Conservation (phyloP, 306 rosid species). For the Cotoneaster glaucophyllus region DNA sequence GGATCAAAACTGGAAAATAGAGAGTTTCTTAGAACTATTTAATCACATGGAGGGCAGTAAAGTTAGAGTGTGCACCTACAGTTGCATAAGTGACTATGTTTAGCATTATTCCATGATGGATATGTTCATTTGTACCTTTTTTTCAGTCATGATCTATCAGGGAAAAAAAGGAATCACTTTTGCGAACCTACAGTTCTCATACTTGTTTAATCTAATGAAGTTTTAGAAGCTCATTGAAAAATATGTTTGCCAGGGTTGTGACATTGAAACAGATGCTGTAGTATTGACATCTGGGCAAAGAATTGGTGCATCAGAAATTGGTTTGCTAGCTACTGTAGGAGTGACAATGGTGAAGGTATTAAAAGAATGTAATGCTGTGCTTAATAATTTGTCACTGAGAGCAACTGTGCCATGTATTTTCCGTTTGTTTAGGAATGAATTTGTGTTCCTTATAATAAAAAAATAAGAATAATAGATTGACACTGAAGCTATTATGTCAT, state of each 20-base stretch:
- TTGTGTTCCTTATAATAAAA: not conserved
- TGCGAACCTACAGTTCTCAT: not conserved
- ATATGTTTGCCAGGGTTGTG: slow-evolving; percentile 56
- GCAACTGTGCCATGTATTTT: slow-evolving; percentile 24
- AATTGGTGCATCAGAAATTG: slow-evolving; percentile 83
- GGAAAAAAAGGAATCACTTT: not conserved
- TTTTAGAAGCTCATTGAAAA: slow-evolving; percentile 4
- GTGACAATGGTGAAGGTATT: slow-evolving; percentile 69
- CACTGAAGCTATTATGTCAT: slow-evolving; percentile 14
- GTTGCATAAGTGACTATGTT: not conserved
- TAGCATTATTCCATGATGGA: not conserved
- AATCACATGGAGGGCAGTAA: too few relatives aligned
- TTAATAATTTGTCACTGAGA: not conserved
- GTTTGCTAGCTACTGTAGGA: slow-evolving; percentile 88
- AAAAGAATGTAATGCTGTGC: slow-evolving; percentile 3
- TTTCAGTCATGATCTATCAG: not conserved
- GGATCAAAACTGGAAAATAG: not conserved
- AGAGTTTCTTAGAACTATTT: not conserved
- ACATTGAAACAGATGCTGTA: slow-evolving; percentile 58
- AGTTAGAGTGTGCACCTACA: too few relatives aligned
- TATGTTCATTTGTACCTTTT: not conserved
- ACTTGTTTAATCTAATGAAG: not conserved
- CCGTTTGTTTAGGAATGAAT: not conserved
- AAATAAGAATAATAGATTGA: not conserved
- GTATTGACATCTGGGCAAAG: slow-evolving; percentile 76